A percentile compares a stretch with the other conserved stretches of the same genome.
These are phyloP conservation scores for Tulasnella sp. DNA, from an alignment of 768 basidiomycete species.

Conservation along the genomic window DNA sequence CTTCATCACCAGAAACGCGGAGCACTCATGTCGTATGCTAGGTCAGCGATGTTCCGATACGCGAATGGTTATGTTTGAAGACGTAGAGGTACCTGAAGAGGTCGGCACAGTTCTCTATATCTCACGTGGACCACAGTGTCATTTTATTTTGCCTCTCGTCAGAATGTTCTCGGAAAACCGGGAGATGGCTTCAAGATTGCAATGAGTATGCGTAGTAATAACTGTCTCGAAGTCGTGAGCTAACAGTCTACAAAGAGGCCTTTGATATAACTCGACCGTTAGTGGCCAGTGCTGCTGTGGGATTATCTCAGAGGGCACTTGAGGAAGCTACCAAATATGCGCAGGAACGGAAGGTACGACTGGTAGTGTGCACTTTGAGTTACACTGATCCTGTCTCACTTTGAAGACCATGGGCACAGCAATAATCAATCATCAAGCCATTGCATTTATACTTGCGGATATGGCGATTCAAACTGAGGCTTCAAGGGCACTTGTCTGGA, in stretches of 20 bases:
- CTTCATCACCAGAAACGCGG: background rate
- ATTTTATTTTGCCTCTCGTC: background rate
- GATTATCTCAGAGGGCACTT: constrained; percentile 28
- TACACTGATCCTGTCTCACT: background rate
- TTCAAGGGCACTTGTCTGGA: constrained; percentile 26
- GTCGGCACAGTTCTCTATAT: background rate
- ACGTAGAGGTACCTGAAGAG: constrained; percentile 23
- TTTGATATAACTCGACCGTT: constrained; percentile 32
- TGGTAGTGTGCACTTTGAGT: background rate
- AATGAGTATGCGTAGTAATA: constrained; percentile 10
- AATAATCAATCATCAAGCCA: constrained; percentile 30
- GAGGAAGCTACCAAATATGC: constrained; percentile 30
- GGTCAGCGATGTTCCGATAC: constrained; percentile 31
- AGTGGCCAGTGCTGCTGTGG: constrained; percentile 29
- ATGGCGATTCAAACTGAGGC: constrained; percentile 29
- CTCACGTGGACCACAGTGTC: constrained; percentile 12
- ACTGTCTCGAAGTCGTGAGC: background rate
- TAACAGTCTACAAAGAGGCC: constrained; percentile 22
- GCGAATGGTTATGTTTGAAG: constrained; percentile 28
- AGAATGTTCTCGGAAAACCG: constrained; percentile 27
- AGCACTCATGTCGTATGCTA: constrained; percentile 8
- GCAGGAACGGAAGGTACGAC: constrained; percentile 25
- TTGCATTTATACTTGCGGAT: constrained; percentile 30
- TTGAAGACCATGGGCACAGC: constrained; percentile 28
- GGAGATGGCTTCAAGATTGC: constrained; percentile 29